Evolutionary conservation across 805 yeast species (phyloP).

Genomic region (Metschnikowia vanudenii): DNA sequence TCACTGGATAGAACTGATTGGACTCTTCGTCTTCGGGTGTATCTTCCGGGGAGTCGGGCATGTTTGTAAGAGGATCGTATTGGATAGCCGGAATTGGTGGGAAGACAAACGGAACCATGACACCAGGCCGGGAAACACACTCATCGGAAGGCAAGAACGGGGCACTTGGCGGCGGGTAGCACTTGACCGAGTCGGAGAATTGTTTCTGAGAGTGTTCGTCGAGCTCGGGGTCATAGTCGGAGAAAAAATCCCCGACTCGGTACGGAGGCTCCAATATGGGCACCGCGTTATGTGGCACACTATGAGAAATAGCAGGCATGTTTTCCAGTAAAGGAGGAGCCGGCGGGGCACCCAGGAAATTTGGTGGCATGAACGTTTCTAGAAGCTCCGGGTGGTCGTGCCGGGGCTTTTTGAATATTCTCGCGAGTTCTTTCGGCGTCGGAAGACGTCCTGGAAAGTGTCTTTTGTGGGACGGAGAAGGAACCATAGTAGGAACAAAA

Average conservation of each 20-base stretch:
- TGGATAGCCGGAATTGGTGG: slow-evolving; percentile 41
- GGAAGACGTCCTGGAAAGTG: slow-evolving; percentile 14
- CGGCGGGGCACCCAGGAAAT: background rate
- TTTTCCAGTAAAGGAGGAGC: slow-evolving; percentile 1
- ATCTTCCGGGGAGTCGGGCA: slow-evolving; percentile 3
- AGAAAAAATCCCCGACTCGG: slow-evolving; percentile 32
- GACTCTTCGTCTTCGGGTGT: background rate
- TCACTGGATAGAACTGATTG: slow-evolving; percentile 8
- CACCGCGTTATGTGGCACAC: slow-evolving; percentile 35
- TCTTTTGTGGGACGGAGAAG: slow-evolving; percentile 11
- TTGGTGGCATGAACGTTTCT: slow-evolving; percentile 1
- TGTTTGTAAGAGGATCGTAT: slow-evolving; percentile 11
- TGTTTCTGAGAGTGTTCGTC: slow-evolving; percentile 20
- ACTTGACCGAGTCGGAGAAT: slow-evolving; percentile 23
- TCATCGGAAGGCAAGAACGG: slow-evolving; percentile 21
- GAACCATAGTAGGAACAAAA: slow-evolving; percentile 3
- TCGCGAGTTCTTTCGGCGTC: slow-evolving; percentile 17
- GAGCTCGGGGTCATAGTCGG: slow-evolving; percentile 27
- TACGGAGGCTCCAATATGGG: slow-evolving; percentile 39
- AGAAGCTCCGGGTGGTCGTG: slow-evolving; percentile 1
- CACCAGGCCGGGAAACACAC: slow-evolving; percentile 21
- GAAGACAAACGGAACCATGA: slow-evolving; percentile 44
- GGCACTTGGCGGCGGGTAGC: slow-evolving; percentile 43
- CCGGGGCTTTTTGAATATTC: slow-evolving; percentile 16
- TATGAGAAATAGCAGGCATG: slow-evolving; percentile 27